Base-by-base conservation (phyloP, 306 rosid species). In the Vigna mungo region DNA sequence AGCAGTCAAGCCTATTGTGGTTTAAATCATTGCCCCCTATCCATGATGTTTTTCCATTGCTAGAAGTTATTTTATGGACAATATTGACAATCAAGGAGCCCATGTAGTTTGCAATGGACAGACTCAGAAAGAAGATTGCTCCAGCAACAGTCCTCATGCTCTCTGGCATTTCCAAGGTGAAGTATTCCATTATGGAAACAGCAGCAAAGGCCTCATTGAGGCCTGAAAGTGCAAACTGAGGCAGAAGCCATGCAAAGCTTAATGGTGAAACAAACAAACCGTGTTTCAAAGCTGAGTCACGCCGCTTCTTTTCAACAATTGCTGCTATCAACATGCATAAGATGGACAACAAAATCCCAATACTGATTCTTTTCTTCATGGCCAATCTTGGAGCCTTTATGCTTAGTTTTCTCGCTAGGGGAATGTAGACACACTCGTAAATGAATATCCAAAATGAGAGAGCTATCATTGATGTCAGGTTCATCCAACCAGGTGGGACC, bases 401-500 rank as follows among this genome's bases (percentile, higher is more conserved):
- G 0, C 72, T 66, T 37, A 15, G 10, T 73, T 27, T 89, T 27
- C 9, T 54, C 18, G 75, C 68, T 6, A 67, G 36, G 48, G 88
- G 87, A 68, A 90, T 54, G 85, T 75, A 87, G 68, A 90, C 25
- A 20, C 86, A 52, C 79, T 94, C 98, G 17, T 89, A 94, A 55
- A 79, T 71, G 72, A 30, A 75, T 53, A 92, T 90, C 96, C 98
- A 92, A 25, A 73, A n/a, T n/a, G 98, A 84, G 36, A 91, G 89
- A 3, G 97, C 54, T 71, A 90, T n/a, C 94, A 90, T 88, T 16
- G 94, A 72, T 60, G 37, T 43, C 11, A 90, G 15, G 37, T 60
- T 73, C 90, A 90, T 72, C 97, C 98, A 94, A 0, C 92, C 98
- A 9, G 97, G 90, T 51, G 97, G 94, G 72, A 91, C 51, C 18